Evolutionary conservation across 2,329 filamentous ascomycete species (phyloP).

Genomic region (Stemphylium vesicarium): DNA sequence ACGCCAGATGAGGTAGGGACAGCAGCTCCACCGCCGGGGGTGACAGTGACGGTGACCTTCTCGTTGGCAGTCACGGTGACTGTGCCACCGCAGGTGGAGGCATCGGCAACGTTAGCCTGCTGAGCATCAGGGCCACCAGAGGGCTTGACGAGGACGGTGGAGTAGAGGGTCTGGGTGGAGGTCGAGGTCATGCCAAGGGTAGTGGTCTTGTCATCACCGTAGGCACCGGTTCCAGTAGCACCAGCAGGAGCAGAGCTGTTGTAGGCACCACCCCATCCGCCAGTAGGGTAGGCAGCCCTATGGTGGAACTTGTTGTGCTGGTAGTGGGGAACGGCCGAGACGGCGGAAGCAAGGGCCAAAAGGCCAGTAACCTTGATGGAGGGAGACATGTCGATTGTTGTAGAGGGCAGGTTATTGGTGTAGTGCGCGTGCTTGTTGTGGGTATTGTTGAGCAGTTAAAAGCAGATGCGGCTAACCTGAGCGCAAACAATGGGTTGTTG

Average conservation of each 20-base stretch:
- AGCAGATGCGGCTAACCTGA: constrained; percentile 17
- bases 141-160: constrained; percentile 27
- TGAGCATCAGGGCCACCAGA: constrained; percentile 23
- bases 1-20: constrained; percentile 23
- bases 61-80: constrained; percentile 50
- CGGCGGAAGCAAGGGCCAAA: constrained; percentile 52
- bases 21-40: constrained; percentile 29
- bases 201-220: constrained; percentile 30
- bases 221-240: constrained; percentile 30
- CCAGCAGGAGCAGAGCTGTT: constrained; percentile 33
- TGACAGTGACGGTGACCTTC: constrained; percentile 52
- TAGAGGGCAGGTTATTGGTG: not conserved
- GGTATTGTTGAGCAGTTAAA: constrained; percentile 11
- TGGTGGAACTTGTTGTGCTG: constrained; percentile 39
- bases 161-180: constrained; percentile 38
- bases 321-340: constrained; percentile 48
- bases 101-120: constrained; percentile 27
- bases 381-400: constrained; percentile 43
- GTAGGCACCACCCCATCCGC: constrained; percentile 35
- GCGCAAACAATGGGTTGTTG: constrained; percentile 15
- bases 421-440: constrained; percentile 5
- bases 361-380: constrained; percentile 49
- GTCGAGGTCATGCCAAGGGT: constrained; percentile 33
- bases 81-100: constrained; percentile 36
- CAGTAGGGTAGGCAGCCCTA: constrained; percentile 38